These are phyloP conservation scores for Phycomyces nitens DNA, from an alignment of 192 early-diverging fungal genomes.

Conservation along the genomic window DNA sequence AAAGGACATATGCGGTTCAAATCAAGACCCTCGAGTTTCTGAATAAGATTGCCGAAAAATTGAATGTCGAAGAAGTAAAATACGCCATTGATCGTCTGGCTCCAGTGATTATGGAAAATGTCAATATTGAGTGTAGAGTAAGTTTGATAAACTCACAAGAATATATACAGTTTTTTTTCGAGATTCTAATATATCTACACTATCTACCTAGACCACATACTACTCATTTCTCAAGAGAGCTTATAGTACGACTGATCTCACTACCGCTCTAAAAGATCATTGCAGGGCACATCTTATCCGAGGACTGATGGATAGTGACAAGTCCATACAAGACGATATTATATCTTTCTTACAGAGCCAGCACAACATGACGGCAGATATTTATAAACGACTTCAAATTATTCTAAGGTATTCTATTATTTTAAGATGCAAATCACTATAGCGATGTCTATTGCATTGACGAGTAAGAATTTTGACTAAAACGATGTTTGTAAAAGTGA, in stretches of 20 bases:
- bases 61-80: slow-evolving; percentile 42
- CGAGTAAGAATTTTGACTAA: too few relatives aligned
- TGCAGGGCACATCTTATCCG: slow-evolving; percentile 39
- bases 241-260: slow-evolving; percentile 18
- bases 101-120: slow-evolving; percentile 48
- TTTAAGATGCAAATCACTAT: neutral
- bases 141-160: too few relatives aligned
- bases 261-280: slow-evolving; percentile 10
- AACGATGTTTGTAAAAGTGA: slow-evolving; percentile 32
- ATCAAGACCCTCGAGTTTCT: slow-evolving; percentile 52
- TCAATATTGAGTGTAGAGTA: slow-evolving; percentile 52
- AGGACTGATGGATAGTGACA: slow-evolving; percentile 42
- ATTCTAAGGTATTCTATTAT: slow-evolving; percentile 36
- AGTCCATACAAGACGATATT: slow-evolving; percentile 35
- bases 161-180: too few relatives aligned
- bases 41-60: slow-evolving; percentile 36
- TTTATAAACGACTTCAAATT: slow-evolving; percentile 31
- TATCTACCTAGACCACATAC: slow-evolving; percentile 39
- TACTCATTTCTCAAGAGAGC: slow-evolving; percentile 42
- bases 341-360: slow-evolving; percentile 41
- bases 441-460: too few relatives aligned
- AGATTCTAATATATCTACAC: too few relatives aligned
- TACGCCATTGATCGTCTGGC: slow-evolving; percentile 46
- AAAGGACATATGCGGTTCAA: slow-evolving; percentile 57
- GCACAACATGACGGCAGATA: slow-evolving; percentile 31